A percentile compares a stretch with the other conserved stretches of the same genome.
These are phyloP conservation scores for Nigrograna mackinnonii DNA, from an alignment of 2,329 filamentous ascomycete genomes.

Conservation along the genomic window DNA sequence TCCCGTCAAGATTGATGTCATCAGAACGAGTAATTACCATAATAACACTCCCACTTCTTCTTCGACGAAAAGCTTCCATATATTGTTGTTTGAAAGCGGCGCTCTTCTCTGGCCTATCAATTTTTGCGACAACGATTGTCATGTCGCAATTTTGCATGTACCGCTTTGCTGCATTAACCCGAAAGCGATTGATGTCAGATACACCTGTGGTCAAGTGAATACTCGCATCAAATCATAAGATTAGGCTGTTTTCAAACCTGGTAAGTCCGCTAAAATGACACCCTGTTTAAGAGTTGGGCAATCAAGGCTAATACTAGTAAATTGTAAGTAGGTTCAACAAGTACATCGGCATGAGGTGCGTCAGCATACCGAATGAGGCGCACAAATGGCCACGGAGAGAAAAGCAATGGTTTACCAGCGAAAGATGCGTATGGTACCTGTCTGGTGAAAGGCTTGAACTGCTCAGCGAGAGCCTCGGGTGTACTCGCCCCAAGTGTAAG, in stretches of 20 bases:
- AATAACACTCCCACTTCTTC: conserved; percentile 19
- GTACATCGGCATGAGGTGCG: neutral
- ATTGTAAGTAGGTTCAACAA: neutral
- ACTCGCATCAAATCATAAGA: neutral
- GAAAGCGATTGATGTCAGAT: conserved; percentile 15
- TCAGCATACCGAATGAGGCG: conserved; percentile 12
- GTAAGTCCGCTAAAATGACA: conserved; percentile 20
- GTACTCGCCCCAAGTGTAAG: conserved; percentile 2
- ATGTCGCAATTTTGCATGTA: conserved; percentile 22
- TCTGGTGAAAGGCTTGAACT: conserved; percentile 15
- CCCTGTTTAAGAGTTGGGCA: conserved; percentile 10
- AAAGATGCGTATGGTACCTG: conserved; percentile 9
- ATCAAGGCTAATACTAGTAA: conserved; percentile 6
- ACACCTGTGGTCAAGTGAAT: conserved; percentile 1
- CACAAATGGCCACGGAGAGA: conserved; percentile 26
- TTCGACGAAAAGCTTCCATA: conserved; percentile 15
- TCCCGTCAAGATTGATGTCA: conserved; percentile 2
- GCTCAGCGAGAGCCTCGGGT: conserved; percentile 10
- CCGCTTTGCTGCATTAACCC: conserved; percentile 8
- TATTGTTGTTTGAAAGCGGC: conserved; percentile 10
- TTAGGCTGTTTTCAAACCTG: conserved; percentile 6
- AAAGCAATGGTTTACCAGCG: conserved; percentile 12
- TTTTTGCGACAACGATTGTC: conserved; percentile 20
- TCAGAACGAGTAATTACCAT: conserved; percentile 22
- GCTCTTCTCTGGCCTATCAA: conserved; percentile 15